A percentile compares a stretch with the other conserved stretches of the same genome.
phyloP scores from a whole-genome alignment of 192 early-diverging fungal species.

The Podila horticola region DNA sequence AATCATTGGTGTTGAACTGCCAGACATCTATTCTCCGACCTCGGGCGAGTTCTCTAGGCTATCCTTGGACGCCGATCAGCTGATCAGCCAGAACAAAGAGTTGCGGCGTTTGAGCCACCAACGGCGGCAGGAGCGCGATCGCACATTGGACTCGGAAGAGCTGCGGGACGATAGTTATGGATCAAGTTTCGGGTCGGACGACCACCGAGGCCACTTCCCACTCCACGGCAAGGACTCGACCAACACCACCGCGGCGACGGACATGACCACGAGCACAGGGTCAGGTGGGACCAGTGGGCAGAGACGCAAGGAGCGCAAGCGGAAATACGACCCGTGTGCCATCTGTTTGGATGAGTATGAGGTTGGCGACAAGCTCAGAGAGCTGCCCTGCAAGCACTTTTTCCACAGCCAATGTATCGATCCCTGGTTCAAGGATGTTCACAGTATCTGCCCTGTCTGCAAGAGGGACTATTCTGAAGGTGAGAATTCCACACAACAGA shows the following conservation, averaged over 20 bases:
- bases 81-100: neutral
- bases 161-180: conserved; percentile 6
- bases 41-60: conserved; percentile 39
- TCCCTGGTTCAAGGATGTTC: conserved; percentile 61
- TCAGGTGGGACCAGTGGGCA: neutral
- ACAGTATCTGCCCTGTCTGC: conserved; percentile 63
- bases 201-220: neutral
- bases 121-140: neutral
- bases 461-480: conserved; percentile 49
- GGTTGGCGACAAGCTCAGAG: conserved; percentile 57
- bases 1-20: conserved; percentile 27
- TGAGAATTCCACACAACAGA: neutral
- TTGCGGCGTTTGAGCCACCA: neutral
- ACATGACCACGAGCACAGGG: neutral
- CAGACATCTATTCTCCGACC: conserved; percentile 32
- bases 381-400: conserved; percentile 64
- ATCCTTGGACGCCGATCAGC: conserved; percentile 27
- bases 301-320: conserved; percentile 7
- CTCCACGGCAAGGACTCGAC: neutral
- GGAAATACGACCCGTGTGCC: conserved; percentile 54
- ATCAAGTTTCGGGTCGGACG: neutral
- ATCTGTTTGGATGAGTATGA: conserved; percentile 68
- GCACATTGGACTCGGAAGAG: conserved; percentile 7
- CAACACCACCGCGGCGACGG: neutral
- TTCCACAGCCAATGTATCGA: conserved; percentile 67